phyloP scores from a whole-genome alignment of 1,284 basidiomycete genomes.

The Puccinia brachypodii region DNA sequence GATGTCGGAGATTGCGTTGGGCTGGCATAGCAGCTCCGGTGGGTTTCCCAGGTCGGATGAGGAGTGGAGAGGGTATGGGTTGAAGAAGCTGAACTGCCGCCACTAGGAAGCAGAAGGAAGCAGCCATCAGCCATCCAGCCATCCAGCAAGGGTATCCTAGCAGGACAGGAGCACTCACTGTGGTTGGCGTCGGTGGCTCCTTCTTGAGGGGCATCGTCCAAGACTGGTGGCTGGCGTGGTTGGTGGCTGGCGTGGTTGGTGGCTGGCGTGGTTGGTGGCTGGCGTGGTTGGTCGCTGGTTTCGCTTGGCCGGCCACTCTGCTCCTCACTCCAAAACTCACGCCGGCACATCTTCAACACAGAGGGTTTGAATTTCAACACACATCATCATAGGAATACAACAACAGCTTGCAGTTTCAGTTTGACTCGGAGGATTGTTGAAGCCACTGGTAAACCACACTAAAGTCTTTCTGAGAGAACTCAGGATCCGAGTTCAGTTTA shows the following conservation, averaged over 20 bases:
- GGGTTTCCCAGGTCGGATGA: conserved; percentile 70
- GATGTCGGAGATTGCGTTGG: conserved; percentile 71
- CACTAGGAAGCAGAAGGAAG: conserved; percentile 38
- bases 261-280: not conserved
- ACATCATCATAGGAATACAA: no score
- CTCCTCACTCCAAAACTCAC: no score
- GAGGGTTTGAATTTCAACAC: no score
- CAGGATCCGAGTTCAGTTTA: not conserved
- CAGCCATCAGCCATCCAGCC: no score
- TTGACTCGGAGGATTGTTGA: no score
- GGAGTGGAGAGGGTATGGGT: conserved; percentile 72
- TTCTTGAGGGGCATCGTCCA: no score
- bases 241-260: not conserved
- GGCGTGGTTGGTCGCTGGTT: no score
- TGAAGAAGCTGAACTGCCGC: conserved; percentile 65
- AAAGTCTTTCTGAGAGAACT: conserved; percentile 18
- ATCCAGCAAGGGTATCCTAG: no score
- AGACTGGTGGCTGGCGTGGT: no score
- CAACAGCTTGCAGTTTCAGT: no score
- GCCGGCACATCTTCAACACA: no score
- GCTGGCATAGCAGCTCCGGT: conserved; percentile 74
- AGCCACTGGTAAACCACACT: conserved; percentile 47
- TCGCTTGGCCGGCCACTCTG: no score
- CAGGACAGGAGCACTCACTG: not conserved
- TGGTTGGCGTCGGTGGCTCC: not conserved